These are phyloP conservation scores for Extremus antarcticus DNA, from an alignment of 495 filamentous ascomycete species.

Conservation along the genomic window DNA sequence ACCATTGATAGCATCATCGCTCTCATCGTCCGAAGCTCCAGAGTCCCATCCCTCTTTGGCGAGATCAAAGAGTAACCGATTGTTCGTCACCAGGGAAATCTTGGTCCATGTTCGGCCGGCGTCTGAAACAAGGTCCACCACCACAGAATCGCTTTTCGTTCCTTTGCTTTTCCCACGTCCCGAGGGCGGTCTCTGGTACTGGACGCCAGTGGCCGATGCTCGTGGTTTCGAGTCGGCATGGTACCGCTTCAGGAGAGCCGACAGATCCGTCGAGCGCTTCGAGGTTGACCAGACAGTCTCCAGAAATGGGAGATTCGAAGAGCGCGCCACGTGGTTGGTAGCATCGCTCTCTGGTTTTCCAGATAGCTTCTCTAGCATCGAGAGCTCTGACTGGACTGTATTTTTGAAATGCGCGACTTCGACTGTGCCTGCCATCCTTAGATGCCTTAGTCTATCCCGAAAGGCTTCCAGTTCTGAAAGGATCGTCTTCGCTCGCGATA, in stretches of 20 bases:
- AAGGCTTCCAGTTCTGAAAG: slow-evolving; percentile 23
- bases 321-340: slow-evolving; percentile 19
- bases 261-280: slow-evolving; percentile 25
- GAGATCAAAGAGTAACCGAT: slow-evolving; percentile 31
- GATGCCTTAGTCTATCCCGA: slow-evolving; percentile 13
- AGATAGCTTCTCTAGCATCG: slow-evolving; percentile 18
- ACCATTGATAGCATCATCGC: slow-evolving; percentile 34
- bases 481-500: slow-evolving; percentile 19
- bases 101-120: slow-evolving; percentile 30
- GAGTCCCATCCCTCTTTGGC: slow-evolving; percentile 31
- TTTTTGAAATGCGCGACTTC: slow-evolving; percentile 22
- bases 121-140: slow-evolving; percentile 27
- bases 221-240: not conserved
- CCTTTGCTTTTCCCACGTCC: not conserved
- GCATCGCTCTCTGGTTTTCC: slow-evolving; percentile 15
- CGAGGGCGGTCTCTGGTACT: too few relatives aligned
- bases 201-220: not conserved
- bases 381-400: slow-evolving; percentile 25
- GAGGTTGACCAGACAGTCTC: slow-evolving; percentile 29
- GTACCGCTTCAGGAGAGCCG: slow-evolving; percentile 22
- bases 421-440: slow-evolving; percentile 17
- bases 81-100: slow-evolving; percentile 26
- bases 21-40: slow-evolving; percentile 20
- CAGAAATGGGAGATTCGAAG: slow-evolving; percentile 30
- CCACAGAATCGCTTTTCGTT: slow-evolving; percentile 7